These are phyloP conservation scores for Dactylellina drechsleri DNA, from an alignment of 2,329 filamentous ascomycete genomes.

Conservation along the genomic window DNA sequence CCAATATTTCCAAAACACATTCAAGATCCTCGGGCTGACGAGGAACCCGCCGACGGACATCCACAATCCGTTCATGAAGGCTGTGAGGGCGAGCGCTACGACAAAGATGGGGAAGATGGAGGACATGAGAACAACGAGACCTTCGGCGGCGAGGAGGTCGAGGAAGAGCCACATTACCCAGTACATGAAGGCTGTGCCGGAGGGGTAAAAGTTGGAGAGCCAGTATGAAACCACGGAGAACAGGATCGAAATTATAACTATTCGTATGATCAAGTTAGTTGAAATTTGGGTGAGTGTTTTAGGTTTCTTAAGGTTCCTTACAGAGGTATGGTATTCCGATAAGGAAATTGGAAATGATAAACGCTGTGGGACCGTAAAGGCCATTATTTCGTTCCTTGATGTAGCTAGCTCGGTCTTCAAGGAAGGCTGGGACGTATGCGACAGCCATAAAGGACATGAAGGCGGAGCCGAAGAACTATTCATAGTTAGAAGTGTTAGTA, in stretches of 20 bases:
- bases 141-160: slow-evolving; percentile 82
- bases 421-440: slow-evolving; percentile 83
- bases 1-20: slow-evolving; percentile 85
- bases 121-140: slow-evolving; percentile 79
- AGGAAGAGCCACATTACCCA: slow-evolving; percentile 88
- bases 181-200: slow-evolving; percentile 74
- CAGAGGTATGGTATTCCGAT: slow-evolving; percentile 81
- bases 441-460: slow-evolving; percentile 86
- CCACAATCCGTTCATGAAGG: slow-evolving; percentile 89
- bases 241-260: slow-evolving; percentile 76
- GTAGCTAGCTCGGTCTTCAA: slow-evolving; percentile 79
- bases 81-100: slow-evolving; percentile 78
- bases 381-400: slow-evolving; percentile 84
- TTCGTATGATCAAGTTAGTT: background rate
- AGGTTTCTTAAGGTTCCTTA: slow-evolving; percentile 45
- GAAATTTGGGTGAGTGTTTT: background rate
- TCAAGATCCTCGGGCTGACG: slow-evolving; percentile 76
- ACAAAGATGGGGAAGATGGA: slow-evolving; percentile 82
- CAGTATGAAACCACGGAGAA: slow-evolving; percentile 83
- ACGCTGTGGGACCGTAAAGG: slow-evolving; percentile 77
- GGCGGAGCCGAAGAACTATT: slow-evolving; percentile 75
- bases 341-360: slow-evolving; percentile 81
- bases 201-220: slow-evolving; percentile 78
- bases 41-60: slow-evolving; percentile 88
- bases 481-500: background rate